Percentiles rank a stretch among this genome's conserved stretches.
Conservation (phyloP, 208 protist species). For the Crithidia thermophila region DNA sequence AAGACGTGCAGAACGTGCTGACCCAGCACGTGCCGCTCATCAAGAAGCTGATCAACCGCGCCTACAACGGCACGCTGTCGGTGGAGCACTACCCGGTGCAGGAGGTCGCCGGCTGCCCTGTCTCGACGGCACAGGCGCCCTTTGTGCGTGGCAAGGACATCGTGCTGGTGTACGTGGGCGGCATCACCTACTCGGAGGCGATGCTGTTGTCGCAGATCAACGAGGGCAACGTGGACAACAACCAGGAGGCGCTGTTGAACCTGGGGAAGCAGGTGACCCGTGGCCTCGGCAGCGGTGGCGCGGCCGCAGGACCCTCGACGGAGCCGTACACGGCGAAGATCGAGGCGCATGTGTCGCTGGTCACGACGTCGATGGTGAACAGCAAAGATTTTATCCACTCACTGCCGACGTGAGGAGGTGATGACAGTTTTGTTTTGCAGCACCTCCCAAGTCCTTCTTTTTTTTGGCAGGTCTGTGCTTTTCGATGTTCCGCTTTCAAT, state of each 20-base stretch:
- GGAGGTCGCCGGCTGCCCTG: slow-evolving; percentile 62
- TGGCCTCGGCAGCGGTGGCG: slow-evolving; percentile 37
- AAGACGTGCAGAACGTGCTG: slow-evolving; percentile 96
- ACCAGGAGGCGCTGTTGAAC: slow-evolving; percentile 80
- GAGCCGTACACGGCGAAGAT: slow-evolving; percentile 86
- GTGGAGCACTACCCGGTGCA: slow-evolving; percentile 70
- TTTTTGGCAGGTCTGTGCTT: background rate
- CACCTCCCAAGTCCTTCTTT: background rate
- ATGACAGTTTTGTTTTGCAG: background rate
- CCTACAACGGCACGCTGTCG: slow-evolving; percentile 82
- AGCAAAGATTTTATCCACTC: slow-evolving; percentile 80
- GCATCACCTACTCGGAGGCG: slow-evolving; percentile 82
- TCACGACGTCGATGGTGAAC: slow-evolving; percentile 82
- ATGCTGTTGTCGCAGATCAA: slow-evolving; percentile 81
- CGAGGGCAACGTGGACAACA: slow-evolving; percentile 78
- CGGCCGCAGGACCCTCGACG: slow-evolving; percentile 27
- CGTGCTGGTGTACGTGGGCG: slow-evolving; percentile 80
- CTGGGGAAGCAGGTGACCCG: slow-evolving; percentile 69
- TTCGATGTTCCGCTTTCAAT: too few species aligned
- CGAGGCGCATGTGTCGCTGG: slow-evolving; percentile 70
- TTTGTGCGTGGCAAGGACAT: slow-evolving; percentile 82
- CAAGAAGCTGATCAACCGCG: slow-evolving; percentile 85
- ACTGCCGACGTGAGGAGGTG: slow-evolving; percentile 33
- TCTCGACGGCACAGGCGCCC: slow-evolving; percentile 49
- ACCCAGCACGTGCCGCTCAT: slow-evolving; percentile 96